A percentile compares a stretch with the other conserved stretches of the same genome.
Conservation (phyloP, 2,329 filamentous ascomycete species). For the Ambrosiella cleistominuta region DNA sequence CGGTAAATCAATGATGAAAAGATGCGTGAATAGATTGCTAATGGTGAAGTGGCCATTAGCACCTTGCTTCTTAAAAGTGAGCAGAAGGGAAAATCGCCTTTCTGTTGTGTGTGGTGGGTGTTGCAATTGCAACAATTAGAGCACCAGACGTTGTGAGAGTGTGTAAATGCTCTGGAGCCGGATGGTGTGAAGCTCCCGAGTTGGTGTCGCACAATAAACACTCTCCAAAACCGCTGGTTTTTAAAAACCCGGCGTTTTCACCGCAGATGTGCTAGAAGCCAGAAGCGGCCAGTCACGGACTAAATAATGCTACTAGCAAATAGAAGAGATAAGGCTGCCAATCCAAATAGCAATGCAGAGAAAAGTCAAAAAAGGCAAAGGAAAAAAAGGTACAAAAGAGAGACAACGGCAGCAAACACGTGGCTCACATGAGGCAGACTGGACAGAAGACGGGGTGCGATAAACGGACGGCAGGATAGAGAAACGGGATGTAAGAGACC, state of each 20-base stretch:
- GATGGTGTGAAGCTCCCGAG: too few species aligned
- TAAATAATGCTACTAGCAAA: neutral
- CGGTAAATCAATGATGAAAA: neutral
- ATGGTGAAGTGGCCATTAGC: neutral
- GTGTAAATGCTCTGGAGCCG: too few species aligned
- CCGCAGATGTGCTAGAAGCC: too few species aligned
- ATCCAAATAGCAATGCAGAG: neutral
- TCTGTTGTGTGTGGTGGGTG: neutral
- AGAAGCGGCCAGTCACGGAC: too few species aligned
- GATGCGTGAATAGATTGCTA: neutral
- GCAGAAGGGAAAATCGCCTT: neutral
- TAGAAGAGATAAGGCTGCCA: neutral
- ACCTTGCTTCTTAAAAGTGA: too few species aligned
- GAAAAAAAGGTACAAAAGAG: neutral
- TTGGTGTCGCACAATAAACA: too few species aligned
- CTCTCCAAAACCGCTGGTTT: too few species aligned
- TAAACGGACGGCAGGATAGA: too few species aligned
- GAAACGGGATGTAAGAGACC: neutral
- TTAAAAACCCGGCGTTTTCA: too few species aligned
- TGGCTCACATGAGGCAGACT: neutral
- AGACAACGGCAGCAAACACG: neutral
- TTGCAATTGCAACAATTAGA: neutral
- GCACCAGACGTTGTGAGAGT: neutral
- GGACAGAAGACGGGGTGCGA: neutral
- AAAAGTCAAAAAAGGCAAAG: neutral